Evolutionary conservation across 2,329 filamentous ascomycete genomes (phyloP).

Genomic region (Colletotrichum chrysophilum): DNA sequence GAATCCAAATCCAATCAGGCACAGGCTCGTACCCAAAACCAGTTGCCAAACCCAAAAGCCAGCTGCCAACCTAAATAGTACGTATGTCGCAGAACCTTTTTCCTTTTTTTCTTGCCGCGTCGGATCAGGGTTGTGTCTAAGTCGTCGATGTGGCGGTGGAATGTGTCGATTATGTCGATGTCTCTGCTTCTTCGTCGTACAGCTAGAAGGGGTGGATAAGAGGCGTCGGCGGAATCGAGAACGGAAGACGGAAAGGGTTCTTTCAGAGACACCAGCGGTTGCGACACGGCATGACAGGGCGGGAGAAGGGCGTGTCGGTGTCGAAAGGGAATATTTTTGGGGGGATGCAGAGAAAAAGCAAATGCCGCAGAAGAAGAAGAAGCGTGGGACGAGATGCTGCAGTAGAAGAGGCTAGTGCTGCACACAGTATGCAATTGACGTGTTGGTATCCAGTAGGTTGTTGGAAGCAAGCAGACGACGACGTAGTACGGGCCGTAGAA

Average conservation of each 20-base stretch:
- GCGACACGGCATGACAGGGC: slow-evolving; percentile 14
- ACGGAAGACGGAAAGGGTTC: background rate
- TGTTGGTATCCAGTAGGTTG: background rate
- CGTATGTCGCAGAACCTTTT: slow-evolving; percentile 11
- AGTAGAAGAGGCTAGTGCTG: background rate
- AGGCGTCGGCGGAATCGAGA: background rate
- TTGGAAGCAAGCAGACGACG: background rate
- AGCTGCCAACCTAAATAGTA: slow-evolving; percentile 11
- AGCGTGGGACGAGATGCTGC: slow-evolving; percentile 7
- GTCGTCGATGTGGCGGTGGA: slow-evolving; percentile 4
- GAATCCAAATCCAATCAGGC: slow-evolving; percentile 8
- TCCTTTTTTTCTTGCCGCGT: background rate
- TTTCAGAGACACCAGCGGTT: background rate
- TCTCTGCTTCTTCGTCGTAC: background rate
- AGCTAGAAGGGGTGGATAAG: background rate
- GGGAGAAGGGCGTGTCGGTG: background rate
- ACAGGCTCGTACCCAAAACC: slow-evolving; percentile 8
- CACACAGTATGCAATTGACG: background rate
- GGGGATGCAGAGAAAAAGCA: slow-evolving; percentile 15
- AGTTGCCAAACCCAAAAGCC: slow-evolving; percentile 6
- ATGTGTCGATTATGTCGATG: slow-evolving; percentile 1
- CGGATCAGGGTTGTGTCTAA: background rate
- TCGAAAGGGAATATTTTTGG: background rate
- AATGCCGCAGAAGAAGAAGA: slow-evolving; percentile 10
- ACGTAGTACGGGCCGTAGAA: background rate